A percentile compares a stretch with the other conserved stretches of the same genome.
Evolutionary conservation across 129 eudicot genomes (phyloP).

Genomic region (Ambrosia trifida): DNA sequence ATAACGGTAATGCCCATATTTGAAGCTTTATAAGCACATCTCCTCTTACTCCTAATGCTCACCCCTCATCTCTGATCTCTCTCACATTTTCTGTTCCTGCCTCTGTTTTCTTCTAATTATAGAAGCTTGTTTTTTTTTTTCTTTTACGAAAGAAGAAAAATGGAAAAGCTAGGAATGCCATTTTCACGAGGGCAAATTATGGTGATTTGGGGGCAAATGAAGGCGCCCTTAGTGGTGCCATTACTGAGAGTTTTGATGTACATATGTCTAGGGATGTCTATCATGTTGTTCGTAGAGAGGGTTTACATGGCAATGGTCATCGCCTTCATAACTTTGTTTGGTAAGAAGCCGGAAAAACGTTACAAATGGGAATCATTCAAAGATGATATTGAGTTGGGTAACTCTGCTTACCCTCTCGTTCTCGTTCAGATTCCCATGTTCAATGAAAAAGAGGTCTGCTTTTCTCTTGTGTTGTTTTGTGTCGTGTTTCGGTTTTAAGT

Average conservation of each 20-base stretch:
- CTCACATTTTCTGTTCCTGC: neutral
- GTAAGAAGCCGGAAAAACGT: slow-evolving; percentile 26
- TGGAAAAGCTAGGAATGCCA: slow-evolving; percentile 22
- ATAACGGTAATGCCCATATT: neutral
- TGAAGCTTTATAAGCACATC: slow-evolving; percentile 7
- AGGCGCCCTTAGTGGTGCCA: slow-evolving; percentile 39
- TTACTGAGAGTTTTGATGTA: slow-evolving; percentile 21
- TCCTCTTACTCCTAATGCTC: too few species aligned
- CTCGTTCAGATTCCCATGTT: slow-evolving; percentile 52
- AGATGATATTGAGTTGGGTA: slow-evolving; percentile 45
- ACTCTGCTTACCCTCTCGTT: slow-evolving; percentile 34
- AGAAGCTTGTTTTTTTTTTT: too few species aligned
- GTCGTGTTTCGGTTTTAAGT: neutral
- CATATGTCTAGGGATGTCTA: slow-evolving; percentile 36
- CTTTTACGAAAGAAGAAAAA: too few species aligned
- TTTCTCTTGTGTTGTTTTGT: neutral
- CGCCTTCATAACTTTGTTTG: slow-evolving; percentile 28
- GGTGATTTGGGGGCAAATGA: slow-evolving; percentile 29
- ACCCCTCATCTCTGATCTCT: neutral
- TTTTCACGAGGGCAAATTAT: neutral
- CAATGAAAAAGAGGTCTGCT: slow-evolving; percentile 47
- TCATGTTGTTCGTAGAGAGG: slow-evolving; percentile 46
- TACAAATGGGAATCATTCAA: slow-evolving; percentile 39
- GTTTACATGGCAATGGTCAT: slow-evolving; percentile 45
- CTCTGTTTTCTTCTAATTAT: neutral